Conservation (phyloP, 2,329 filamentous ascomycete genomes). For the Epichloe sibirici region DNA sequence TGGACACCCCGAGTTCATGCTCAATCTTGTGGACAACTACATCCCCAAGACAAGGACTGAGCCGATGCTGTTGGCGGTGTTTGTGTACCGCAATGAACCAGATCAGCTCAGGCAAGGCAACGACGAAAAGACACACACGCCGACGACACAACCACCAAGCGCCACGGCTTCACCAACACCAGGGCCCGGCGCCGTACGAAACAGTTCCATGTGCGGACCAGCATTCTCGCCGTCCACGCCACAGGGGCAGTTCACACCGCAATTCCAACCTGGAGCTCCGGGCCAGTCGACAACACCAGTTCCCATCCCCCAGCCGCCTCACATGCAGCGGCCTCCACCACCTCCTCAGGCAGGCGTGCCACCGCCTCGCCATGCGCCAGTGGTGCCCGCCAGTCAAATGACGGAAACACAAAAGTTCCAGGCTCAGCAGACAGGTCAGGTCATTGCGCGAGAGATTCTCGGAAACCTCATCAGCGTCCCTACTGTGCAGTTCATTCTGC, state of each 20-base stretch:
- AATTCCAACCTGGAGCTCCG: conserved; percentile 17
- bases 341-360: conserved; percentile 6
- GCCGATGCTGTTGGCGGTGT: conserved; percentile 68
- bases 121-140: conserved; percentile 8
- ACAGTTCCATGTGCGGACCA: conserved; percentile 36
- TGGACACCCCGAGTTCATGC: conserved; percentile 72
- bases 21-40: conserved; percentile 74
- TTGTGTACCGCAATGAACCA: conserved; percentile 63
- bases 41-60: conserved; percentile 61
- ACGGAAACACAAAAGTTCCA: conserved; percentile 25
- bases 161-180: conserved; percentile 22
- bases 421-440: conserved; percentile 39
- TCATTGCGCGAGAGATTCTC: conserved; percentile 49
- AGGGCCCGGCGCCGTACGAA: conserved; percentile 25
- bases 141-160: conserved; percentile 9
- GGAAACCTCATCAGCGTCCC: conserved; percentile 50
- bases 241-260: conserved; percentile 21
- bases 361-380: not conserved
- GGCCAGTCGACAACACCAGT: conserved; percentile 23
- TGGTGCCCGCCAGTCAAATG: conserved; percentile 10
- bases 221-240: conserved; percentile 42
- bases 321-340: conserved; percentile 10
- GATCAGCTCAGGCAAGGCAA: conserved; percentile 20
- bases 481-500: conserved; percentile 56
- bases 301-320: conserved; percentile 23